Base-by-base conservation (phyloP, 2,329 filamentous ascomycete genomes). In the Trichoderma cornu-damae region DNA sequence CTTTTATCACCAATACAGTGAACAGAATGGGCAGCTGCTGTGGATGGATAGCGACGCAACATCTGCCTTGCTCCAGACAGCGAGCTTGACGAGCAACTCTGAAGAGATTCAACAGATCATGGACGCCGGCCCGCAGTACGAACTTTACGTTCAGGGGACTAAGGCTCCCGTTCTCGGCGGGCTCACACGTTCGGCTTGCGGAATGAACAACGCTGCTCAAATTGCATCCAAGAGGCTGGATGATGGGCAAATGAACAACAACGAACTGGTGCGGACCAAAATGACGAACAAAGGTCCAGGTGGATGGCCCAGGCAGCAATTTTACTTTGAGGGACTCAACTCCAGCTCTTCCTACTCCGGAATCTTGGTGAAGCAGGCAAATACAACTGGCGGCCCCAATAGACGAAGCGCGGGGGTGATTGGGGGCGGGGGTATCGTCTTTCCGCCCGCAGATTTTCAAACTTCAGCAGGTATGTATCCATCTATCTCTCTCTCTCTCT, bases 31-130 rank as follows among this genome's bases (percentile, higher is more conserved):
- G 12, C 81, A 86, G 61, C 77, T 96, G 6, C 82, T 85, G 64
- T 88, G 92, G 73, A 84, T 96, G 52, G 94, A 97, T 67, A 90
- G 89, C 22, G 94, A 97, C 70, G 86, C 83, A 42, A 81, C 79
- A 28, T 86, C 90, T 2, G 88, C 90, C 2, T 77, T 99, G 24
- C 78, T 99, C 40, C 86, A 88, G 43, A 95, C 91, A 0, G 79
- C 84, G 53, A 87, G 92, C 64, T 73, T 92, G 48, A 91, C 87
- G 2, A 70, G 75, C 1, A 75, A 84, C 11, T 77, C 80, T 59
- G 66, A 77, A 3, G 70, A 69, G 76, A 64, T 86, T 75, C 81
- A 80, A 77, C 73, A 73, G 59, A 67, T 81, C 26, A 77, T 87
- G 64, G 61, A 77, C 66, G 53, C 72, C 11, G 64, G 74, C 0